Evolutionary conservation across 2,329 filamentous ascomycete genomes (phyloP).

Genomic region (Diaporthe batatas): DNA sequence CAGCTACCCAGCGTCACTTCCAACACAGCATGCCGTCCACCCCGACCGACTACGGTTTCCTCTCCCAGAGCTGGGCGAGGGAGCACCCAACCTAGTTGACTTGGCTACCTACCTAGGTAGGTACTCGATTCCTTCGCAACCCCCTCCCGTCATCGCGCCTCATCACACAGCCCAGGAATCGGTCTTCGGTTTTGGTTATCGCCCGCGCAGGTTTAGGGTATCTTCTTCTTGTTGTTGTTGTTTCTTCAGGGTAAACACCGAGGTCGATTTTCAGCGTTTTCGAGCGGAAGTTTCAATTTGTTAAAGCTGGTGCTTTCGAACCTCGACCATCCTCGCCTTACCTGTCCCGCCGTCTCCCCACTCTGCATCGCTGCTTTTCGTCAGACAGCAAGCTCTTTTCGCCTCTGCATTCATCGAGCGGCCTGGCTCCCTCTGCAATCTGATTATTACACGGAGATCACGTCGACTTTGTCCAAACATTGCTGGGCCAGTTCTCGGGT

Average conservation of each 20-base stretch:
- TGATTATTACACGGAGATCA: not conserved
- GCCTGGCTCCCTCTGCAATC: not conserved
- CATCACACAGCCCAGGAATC: slow-evolving; percentile 24
- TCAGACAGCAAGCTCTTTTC: not conserved
- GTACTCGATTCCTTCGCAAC: not conserved
- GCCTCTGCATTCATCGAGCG: not conserved
- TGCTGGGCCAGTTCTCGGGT: not conserved
- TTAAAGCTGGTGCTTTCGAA: slow-evolving; percentile 31
- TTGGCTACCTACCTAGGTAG: too few species aligned
- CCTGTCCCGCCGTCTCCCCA: not conserved
- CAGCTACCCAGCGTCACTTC: slow-evolving; percentile 8
- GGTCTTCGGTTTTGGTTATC: slow-evolving; percentile 38
- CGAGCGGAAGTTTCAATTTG: slow-evolving; percentile 38
- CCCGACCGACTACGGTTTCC: not conserved
- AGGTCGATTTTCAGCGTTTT: slow-evolving; percentile 38
- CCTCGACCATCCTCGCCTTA: not conserved
- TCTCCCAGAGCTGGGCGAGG: not conserved
- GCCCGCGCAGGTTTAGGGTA: slow-evolving; percentile 39
- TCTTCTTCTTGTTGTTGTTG: slow-evolving; percentile 35
- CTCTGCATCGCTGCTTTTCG: not conserved
- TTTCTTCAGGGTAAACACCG: slow-evolving; percentile 33
- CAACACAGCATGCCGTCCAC: not conserved
- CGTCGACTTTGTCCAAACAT: not conserved
- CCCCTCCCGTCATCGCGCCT: not conserved
- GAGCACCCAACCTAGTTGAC: not conserved